Percentiles rank a stretch among this genome's conserved stretches.
These are phyloP conservation scores for Aspergillus aculeatinus DNA, from an alignment of 2,329 filamentous ascomycete species.

Conservation along the genomic window DNA sequence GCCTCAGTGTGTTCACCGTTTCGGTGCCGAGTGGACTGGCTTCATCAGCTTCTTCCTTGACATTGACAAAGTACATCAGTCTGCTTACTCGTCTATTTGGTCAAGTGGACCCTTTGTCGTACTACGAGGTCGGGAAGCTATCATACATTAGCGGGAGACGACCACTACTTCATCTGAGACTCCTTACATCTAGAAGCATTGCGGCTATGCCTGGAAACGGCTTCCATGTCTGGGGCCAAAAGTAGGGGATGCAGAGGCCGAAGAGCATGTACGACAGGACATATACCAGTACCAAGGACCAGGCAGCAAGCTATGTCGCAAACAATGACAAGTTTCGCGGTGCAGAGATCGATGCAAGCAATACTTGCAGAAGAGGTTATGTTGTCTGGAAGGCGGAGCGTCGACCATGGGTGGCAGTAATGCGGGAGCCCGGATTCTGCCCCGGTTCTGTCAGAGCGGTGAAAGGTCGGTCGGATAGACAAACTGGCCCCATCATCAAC, in stretches of 20 bases:
- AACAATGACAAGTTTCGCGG: not conserved
- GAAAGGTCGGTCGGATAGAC: conserved; percentile 23
- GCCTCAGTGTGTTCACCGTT: conserved; percentile 19
- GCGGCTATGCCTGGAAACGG: conserved; percentile 30
- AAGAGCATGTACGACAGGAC: not conserved
- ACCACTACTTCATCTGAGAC: not conserved
- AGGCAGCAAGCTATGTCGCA: not conserved
- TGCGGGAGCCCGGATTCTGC: conserved; percentile 18
- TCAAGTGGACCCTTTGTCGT: conserved; percentile 78
- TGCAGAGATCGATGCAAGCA: not conserved
- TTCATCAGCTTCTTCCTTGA: conserved; percentile 16
- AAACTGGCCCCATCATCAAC: conserved; percentile 23
- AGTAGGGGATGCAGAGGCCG: not conserved
- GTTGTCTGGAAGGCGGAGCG: not conserved
- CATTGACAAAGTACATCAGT: not conserved
- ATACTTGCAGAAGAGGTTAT: not conserved
- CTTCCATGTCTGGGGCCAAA: conserved; percentile 12
- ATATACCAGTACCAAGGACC: not conserved
- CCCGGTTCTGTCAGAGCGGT: conserved; percentile 18
- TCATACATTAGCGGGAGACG: conserved; percentile 14
- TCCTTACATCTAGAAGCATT: conserved; percentile 41
- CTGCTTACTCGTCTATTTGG: conserved; percentile 64
- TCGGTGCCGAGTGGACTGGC: conserved; percentile 29
- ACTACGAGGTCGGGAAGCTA: conserved; percentile 44
- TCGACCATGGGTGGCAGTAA: not conserved